Evolutionary conservation across 2,329 filamentous ascomycete species (phyloP).

Genomic region (Stachybotrys elegans): DNA sequence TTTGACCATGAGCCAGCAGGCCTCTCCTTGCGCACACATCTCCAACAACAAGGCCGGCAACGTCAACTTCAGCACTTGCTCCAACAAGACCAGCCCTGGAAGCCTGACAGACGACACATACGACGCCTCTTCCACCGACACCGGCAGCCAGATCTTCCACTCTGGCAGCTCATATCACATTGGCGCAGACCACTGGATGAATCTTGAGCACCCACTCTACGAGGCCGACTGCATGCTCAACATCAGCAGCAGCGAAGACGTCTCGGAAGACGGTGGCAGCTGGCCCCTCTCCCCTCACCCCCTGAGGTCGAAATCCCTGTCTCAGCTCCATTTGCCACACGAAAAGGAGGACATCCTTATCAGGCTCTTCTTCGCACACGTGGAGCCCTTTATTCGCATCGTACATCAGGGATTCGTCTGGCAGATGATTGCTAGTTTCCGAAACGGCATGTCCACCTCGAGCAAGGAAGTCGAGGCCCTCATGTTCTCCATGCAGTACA

Average conservation of each 20-base stretch:
- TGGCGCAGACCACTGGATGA: constrained; percentile 10
- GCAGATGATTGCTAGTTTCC: constrained; percentile 10
- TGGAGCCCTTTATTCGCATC: constrained; percentile 12
- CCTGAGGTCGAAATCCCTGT: constrained; percentile 6
- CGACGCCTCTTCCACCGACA: constrained; percentile 8
- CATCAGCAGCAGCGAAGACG: constrained; percentile 4
- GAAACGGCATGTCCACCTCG: constrained; percentile 6
- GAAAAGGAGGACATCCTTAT: constrained; percentile 10
- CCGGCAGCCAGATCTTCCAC: constrained; percentile 8
- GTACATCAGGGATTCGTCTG: constrained; percentile 10
- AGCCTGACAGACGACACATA: constrained; percentile 10
- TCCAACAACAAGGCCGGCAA: constrained; percentile 5
- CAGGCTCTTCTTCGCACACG: constrained; percentile 9
- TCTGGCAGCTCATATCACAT: constrained; percentile 8
- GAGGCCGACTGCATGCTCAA: constrained; percentile 8
- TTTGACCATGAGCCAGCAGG: too few relatives aligned
- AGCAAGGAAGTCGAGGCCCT: constrained; percentile 10
- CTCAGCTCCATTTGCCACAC: constrained; percentile 7
- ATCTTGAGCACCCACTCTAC: constrained; percentile 8
- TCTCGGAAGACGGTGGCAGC: background rate
- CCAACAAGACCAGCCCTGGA: constrained; percentile 10
- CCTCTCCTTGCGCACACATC: too few relatives aligned
- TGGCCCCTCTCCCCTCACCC: constrained; percentile 8
- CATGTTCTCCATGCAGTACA: constrained; percentile 11
- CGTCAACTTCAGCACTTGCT: constrained; percentile 6